phyloP scores from a whole-genome alignment of 495 filamentous ascomycete genomes.

The Penicillium dipodomyicola region DNA sequence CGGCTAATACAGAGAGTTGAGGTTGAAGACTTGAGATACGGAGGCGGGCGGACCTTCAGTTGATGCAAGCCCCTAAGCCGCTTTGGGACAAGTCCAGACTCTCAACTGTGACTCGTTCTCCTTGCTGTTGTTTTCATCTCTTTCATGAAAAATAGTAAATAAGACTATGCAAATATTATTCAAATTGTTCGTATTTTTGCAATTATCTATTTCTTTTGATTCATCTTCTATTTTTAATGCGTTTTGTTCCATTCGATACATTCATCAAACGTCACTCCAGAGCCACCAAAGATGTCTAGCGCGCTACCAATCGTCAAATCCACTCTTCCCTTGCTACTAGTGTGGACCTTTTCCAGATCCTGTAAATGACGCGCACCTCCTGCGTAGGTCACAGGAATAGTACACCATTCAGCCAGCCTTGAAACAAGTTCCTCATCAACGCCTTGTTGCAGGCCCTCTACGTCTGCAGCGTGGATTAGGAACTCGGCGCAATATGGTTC shows the following conservation, averaged over 20 bases:
- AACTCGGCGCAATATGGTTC: slow-evolving; percentile 95
- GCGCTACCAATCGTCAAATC: slow-evolving; percentile 97
- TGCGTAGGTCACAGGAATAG: slow-evolving; percentile 91
- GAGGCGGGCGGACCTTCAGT: slow-evolving; percentile 33
- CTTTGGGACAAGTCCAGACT: slow-evolving; percentile 28
- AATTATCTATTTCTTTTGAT: background rate
- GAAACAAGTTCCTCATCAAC: slow-evolving; percentile 83
- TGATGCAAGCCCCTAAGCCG: slow-evolving; percentile 29
- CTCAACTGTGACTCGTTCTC: background rate
- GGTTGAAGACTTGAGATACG: slow-evolving; percentile 27
- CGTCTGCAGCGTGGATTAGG: slow-evolving; percentile 97
- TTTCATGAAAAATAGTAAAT: background rate
- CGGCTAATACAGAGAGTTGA: slow-evolving; percentile 7
- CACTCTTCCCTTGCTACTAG: slow-evolving; percentile 72
- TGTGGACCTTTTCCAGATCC: slow-evolving; percentile 77
- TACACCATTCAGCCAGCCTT: slow-evolving; percentile 77
- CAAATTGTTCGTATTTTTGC: background rate
- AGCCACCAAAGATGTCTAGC: slow-evolving; percentile 91
- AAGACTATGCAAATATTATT: background rate
- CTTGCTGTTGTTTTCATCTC: background rate
- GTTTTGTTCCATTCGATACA: slow-evolving; percentile 81
- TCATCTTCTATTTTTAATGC: slow-evolving; percentile 23
- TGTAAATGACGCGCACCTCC: slow-evolving; percentile 79
- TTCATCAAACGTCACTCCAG: slow-evolving; percentile 77
- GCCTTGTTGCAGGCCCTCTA: slow-evolving; percentile 86